Conservation (phyloP, 2,329 filamentous ascomycete genomes). For the Pseudopithomyces chartarum region DNA sequence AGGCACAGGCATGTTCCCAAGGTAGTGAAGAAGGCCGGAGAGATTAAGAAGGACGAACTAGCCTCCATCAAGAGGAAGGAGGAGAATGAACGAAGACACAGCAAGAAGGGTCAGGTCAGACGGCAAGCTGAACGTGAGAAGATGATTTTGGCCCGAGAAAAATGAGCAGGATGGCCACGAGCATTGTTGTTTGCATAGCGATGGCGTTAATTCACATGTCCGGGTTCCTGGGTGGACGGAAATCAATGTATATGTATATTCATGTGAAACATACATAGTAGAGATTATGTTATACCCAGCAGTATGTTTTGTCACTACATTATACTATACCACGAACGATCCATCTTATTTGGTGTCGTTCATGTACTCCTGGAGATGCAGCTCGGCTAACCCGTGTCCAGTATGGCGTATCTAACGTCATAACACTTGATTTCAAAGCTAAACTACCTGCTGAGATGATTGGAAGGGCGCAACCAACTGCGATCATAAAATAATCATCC, state of each 20-base stretch:
- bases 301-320: too few species aligned
- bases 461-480: neutral
- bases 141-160: slow-evolving; percentile 76
- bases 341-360: neutral
- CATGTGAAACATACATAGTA: neutral
- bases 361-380: neutral
- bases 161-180: slow-evolving; percentile 45
- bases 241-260: neutral
- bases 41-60: slow-evolving; percentile 92
- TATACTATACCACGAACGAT: neutral
- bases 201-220: slow-evolving; percentile 27
- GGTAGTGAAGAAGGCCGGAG: slow-evolving; percentile 90
- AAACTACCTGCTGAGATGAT: neutral
- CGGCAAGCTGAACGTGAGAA: slow-evolving; percentile 86
- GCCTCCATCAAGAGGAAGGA: slow-evolving; percentile 85
- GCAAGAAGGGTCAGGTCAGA: slow-evolving; percentile 77
- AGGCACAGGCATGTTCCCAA: slow-evolving; percentile 90
- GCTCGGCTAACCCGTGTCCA: neutral
- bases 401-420: slow-evolving; percentile 5
- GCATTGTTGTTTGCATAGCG: slow-evolving; percentile 36
- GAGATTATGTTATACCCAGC: slow-evolving; percentile 2
- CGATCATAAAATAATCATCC: neutral
- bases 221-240: neutral
- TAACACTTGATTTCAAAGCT: slow-evolving; percentile 8
- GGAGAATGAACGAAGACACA: slow-evolving; percentile 93